Conservation (phyloP, 2,329 filamentous ascomycete species). For the Periconia macrospinosa region DNA sequence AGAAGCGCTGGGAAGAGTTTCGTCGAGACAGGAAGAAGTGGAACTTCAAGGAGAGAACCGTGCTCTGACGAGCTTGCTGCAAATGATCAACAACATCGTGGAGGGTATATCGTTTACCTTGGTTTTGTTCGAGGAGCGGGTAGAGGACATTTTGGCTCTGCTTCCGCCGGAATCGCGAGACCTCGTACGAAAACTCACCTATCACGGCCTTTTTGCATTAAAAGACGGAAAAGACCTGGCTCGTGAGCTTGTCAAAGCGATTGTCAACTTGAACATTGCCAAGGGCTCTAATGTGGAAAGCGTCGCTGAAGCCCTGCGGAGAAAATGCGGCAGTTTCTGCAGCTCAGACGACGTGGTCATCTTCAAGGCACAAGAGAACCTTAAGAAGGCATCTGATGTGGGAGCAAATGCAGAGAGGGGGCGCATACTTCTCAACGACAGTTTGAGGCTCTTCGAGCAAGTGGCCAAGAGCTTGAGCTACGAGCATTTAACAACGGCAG, state of each 20-base stretch:
- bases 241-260: slow-evolving; percentile 93
- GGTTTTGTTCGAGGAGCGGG: slow-evolving; percentile 90
- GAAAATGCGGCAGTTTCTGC: slow-evolving; percentile 95
- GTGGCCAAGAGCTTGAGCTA: slow-evolving; percentile 82
- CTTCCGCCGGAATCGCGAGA: slow-evolving; percentile 69
- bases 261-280: slow-evolving; percentile 96
- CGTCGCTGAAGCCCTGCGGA: slow-evolving; percentile 88
- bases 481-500: slow-evolving; percentile 76
- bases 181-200: slow-evolving; percentile 76
- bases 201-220: slow-evolving; percentile 83
- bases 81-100: slow-evolving; percentile 85
- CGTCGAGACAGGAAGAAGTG: slow-evolving; percentile 85
- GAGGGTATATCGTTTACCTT: slow-evolving; percentile 96
- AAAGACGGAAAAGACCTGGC: slow-evolving; percentile 81
- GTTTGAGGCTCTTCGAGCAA: slow-evolving; percentile 81
- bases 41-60: slow-evolving; percentile 93
- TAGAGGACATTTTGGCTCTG: slow-evolving; percentile 81
- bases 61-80: slow-evolving; percentile 81
- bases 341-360: slow-evolving; percentile 96
- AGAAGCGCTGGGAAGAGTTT: slow-evolving; percentile 75
- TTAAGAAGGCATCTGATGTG: slow-evolving; percentile 84
- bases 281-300: slow-evolving; percentile 97
- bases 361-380: slow-evolving; percentile 95
- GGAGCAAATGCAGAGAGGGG: slow-evolving; percentile 74
- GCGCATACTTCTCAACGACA: slow-evolving; percentile 82